These are phyloP conservation scores for Stygiomarasmius scandens DNA, from an alignment of 1,284 basidiomycete species.

Conservation along the genomic window DNA sequence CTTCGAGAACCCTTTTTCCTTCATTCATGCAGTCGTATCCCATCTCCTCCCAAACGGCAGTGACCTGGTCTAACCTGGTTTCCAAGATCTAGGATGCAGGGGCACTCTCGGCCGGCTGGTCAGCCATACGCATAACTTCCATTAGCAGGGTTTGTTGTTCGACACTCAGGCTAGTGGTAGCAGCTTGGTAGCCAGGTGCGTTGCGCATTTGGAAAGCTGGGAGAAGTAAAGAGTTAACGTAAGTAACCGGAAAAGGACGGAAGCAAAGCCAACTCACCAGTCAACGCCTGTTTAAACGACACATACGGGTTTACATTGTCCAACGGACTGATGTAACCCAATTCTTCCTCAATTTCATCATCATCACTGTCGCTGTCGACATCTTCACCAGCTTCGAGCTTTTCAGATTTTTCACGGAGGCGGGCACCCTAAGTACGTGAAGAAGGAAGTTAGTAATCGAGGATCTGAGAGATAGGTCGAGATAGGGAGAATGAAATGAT, in stretches of 20 bases:
- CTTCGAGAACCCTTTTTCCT: too few species aligned
- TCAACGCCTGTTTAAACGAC: conserved; percentile 74
- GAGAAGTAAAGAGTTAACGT: not conserved
- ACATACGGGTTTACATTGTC: conserved; percentile 74
- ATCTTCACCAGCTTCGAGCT: conserved; percentile 38
- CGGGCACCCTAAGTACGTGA: conserved; percentile 69
- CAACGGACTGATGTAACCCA: conserved; percentile 78
- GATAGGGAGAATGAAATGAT: conserved; percentile 4
- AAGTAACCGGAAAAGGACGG: conserved; percentile 8
- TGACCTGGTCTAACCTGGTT: too few species aligned
- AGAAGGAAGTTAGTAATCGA: conserved; percentile 1
- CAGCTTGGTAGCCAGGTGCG: conserved; percentile 61
- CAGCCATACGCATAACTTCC: conserved; percentile 77
- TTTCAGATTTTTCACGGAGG: conserved; percentile 62
- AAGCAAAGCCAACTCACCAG: conserved; percentile 45
- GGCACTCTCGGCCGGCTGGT: conserved; percentile 19
- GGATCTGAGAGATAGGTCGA: conserved; percentile 4
- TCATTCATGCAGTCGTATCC: too few species aligned
- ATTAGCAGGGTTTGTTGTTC: conserved; percentile 79
- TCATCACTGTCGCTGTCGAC: conserved; percentile 55
- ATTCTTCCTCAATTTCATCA: conserved; percentile 74
- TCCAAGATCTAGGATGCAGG: not conserved
- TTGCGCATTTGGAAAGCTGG: conserved; percentile 78
- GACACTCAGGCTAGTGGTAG: conserved; percentile 67
- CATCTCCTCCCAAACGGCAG: too few species aligned